phyloP scores from a whole-genome alignment of 371 early-diverging fungal species.

The Mortierella polycephala region DNA sequence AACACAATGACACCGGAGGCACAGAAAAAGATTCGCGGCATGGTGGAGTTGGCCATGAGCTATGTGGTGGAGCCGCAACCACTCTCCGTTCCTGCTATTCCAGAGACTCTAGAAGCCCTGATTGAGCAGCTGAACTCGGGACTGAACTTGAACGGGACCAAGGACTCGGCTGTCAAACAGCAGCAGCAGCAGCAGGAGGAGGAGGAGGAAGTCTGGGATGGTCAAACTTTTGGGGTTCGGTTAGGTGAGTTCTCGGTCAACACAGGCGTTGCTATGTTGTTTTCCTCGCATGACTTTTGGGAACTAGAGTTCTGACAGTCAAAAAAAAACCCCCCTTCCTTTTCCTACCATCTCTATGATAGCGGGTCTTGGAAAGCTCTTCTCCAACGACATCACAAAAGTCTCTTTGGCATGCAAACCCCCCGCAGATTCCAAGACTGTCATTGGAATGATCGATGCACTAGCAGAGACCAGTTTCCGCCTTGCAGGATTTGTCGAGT shows the following conservation, averaged over 20 bases:
- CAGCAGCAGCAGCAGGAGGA: not conserved
- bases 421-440: slow-evolving; percentile 45
- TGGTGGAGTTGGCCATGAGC: slow-evolving; percentile 44
- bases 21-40: slow-evolving; percentile 48
- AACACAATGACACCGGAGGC: slow-evolving; percentile 40
- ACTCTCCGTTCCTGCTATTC: slow-evolving; percentile 36
- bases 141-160: slow-evolving; percentile 12
- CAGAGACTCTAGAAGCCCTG: slow-evolving; percentile 40
- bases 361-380: slow-evolving; percentile 41
- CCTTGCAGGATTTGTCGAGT: slow-evolving; percentile 48
- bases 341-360: not conserved
- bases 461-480: slow-evolving; percentile 49
- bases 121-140: slow-evolving; percentile 24
- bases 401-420: slow-evolving; percentile 50
- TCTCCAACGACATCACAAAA: slow-evolving; percentile 46
- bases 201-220: slow-evolving; percentile 47
- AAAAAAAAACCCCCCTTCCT: not conserved
- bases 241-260: slow-evolving; percentile 21
- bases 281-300: not conserved
- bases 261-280: not conserved
- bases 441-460: slow-evolving; percentile 43
- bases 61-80: slow-evolving; percentile 44
- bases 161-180: not conserved
- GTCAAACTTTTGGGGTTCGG: slow-evolving; percentile 42
- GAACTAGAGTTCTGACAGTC: too few species aligned